Evolutionary conservation across 1,139 yeast genomes (phyloP), one percentile per base, ranked within the genome.

Genomic region (Nakaseomyces sp.): DNA sequence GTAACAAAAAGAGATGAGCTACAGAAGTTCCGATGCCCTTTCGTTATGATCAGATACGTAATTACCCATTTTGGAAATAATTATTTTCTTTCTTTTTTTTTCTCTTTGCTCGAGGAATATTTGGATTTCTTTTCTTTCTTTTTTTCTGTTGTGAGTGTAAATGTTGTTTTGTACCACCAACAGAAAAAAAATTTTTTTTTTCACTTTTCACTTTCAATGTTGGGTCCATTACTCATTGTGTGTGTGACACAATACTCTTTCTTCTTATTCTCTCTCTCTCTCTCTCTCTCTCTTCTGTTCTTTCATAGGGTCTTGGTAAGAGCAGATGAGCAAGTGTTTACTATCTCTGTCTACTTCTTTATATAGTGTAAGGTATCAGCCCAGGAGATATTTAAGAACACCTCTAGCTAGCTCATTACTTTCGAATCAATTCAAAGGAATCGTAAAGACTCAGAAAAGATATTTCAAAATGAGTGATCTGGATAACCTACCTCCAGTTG

Each of bases 401-500:
- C 36, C 36, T 32, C 5, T 32, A 8, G 26, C 30, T 20, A 30
- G 33, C 17, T 39, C 42, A 16, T 16, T 17, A 20, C 15, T 39
- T 17, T 30, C 19, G 13, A 13, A 39, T 18, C 33, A 13, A 30
- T 8, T n/a, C 33, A 15, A 15, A 13, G n/a, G 20, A 28, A 24
- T 40, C 19, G 26, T 20, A 16, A 26, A 25, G 8, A 35, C 35
- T 28, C 43, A 41, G 29, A 29, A 37, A 22, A 30, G 44, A 13
- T 24, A 29, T 26, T 42, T 42, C 37, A 43, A 25, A 28, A 57
- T 57, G 61, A 54, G 58, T 47, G 64, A 60, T 41, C 52, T 59
- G 41, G 59, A 53, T 28, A 52, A 51, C 32, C 49, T 61, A 37
- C 66, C 66, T 41, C 60, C 61, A 42, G 64, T 63, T 10, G 66